These are phyloP conservation scores for Rhodomyrtus tomentosa DNA, from an alignment of 345 rosid genomes.

Conservation along the genomic window DNA sequence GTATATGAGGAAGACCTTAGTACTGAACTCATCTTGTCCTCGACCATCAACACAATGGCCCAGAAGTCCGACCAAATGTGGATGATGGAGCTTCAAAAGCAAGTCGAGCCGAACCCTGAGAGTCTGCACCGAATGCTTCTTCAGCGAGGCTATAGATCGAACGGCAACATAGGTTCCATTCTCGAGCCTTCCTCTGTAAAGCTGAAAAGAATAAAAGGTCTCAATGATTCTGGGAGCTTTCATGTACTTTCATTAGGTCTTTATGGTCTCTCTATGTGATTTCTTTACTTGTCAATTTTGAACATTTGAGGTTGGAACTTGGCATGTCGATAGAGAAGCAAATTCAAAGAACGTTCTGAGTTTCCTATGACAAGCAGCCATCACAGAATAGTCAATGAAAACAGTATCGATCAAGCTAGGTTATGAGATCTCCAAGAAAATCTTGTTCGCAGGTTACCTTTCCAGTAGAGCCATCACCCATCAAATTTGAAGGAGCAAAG, in stretches of 20 bases:
- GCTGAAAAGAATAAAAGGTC: constrained; percentile 29
- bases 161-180: constrained; percentile 64
- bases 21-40: constrained; percentile 32
- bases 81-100: constrained; percentile 84
- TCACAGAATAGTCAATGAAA: background rate
- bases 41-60: constrained; percentile 63
- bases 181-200: constrained; percentile 73
- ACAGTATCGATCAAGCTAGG: background rate
- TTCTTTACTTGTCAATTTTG: background rate
- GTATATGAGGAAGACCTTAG: constrained; percentile 60
- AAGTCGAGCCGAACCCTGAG: constrained; percentile 62
- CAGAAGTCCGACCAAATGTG: constrained; percentile 71
- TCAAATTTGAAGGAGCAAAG: constrained; percentile 48
- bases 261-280: background rate
- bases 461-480: constrained; percentile 78
- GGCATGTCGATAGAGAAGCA: background rate
- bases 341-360: background rate
- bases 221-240: background rate
- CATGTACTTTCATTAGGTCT: background rate
- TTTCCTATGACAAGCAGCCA: background rate
- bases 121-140: constrained; percentile 59
- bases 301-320: background rate
- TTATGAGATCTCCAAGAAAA: background rate
- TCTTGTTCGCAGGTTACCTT: constrained; percentile 36
- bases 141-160: constrained; percentile 45